Percentiles rank a stretch among this genome's conserved stretches.
These are phyloP conservation scores for Boletus semigastroideus DNA, from an alignment of 1,284 basidiomycete species.

Conservation along the genomic window DNA sequence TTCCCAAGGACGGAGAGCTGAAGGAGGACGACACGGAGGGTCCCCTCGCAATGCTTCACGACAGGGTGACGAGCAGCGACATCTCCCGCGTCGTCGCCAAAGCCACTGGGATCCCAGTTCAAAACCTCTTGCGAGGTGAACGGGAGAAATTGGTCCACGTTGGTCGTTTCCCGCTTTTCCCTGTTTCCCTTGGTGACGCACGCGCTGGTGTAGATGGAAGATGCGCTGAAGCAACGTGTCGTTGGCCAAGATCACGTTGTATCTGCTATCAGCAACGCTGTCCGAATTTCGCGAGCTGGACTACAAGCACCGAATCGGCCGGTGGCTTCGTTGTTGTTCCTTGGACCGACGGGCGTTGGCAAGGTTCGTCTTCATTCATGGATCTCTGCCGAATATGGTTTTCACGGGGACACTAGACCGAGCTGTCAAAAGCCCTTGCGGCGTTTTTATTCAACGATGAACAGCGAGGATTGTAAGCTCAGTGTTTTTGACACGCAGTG, in stretches of 20 bases:
- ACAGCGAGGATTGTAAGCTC: constrained; percentile 71
- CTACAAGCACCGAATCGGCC: constrained; percentile 85
- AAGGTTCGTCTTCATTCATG: constrained; percentile 45
- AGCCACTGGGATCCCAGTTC: constrained; percentile 89
- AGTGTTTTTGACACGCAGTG: not conserved
- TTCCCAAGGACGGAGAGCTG: constrained; percentile 58
- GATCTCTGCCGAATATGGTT: not conserved
- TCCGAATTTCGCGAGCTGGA: constrained; percentile 88
- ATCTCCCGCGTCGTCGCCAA: constrained; percentile 89
- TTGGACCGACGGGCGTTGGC: constrained; percentile 86
- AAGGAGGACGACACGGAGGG: constrained; percentile 45
- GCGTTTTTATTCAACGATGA: constrained; percentile 88
- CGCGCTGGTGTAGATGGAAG: constrained; percentile 72
- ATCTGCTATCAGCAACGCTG: constrained; percentile 79
- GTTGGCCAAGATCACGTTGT: constrained; percentile 90
- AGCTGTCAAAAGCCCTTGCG: constrained; percentile 85
- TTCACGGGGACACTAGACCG: constrained; percentile 58
- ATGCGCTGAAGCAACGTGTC: constrained; percentile 69
- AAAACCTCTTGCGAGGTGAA: constrained; percentile 87
- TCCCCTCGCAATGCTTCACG: constrained; percentile 71
- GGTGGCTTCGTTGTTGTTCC: constrained; percentile 89
- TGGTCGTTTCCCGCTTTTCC: constrained; percentile 27
- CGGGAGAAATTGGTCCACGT: constrained; percentile 89
- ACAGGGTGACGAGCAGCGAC: constrained; percentile 86
- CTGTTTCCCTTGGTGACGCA: not conserved